phyloP scores from a whole-genome alignment of 2,329 filamentous ascomycete species.

The Coniosporium tulheliwenetii region DNA sequence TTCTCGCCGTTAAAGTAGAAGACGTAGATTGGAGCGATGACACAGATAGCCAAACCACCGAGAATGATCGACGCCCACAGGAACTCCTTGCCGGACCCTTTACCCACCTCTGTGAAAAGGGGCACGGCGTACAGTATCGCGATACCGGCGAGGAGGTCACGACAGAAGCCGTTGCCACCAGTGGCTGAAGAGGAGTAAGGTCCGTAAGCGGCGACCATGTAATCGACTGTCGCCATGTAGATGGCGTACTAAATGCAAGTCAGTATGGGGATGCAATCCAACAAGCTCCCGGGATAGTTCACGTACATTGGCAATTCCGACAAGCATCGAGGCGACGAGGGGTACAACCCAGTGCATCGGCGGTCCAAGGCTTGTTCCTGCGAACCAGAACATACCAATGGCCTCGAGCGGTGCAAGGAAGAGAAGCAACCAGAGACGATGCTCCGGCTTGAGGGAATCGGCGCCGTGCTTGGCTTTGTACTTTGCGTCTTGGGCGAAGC shows the following conservation, averaged over 20 bases:
- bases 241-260: slow-evolving; percentile 37
- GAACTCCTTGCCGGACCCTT: slow-evolving; percentile 10
- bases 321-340: slow-evolving; percentile 47
- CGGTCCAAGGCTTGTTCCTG: slow-evolving; percentile 50
- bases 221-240: slow-evolving; percentile 65
- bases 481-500: slow-evolving; percentile 38
- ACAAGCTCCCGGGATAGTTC: no score
- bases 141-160: slow-evolving; percentile 59
- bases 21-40: slow-evolving; percentile 37
- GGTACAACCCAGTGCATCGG: slow-evolving; percentile 51
- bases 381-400: slow-evolving; percentile 55
- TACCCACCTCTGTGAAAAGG: neutral
- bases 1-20: slow-evolving; percentile 41
- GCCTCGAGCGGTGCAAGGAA: slow-evolving; percentile 46
- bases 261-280: neutral
- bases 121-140: slow-evolving; percentile 46
- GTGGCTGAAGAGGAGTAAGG: slow-evolving; percentile 60
- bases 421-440: slow-evolving; percentile 48
- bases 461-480: slow-evolving; percentile 32
- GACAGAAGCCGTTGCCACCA: slow-evolving; percentile 58
- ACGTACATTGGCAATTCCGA: slow-evolving; percentile 54
- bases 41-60: slow-evolving; percentile 31
- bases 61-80: slow-evolving; percentile 37
- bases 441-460: slow-evolving; percentile 42
- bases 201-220: slow-evolving; percentile 61